Base-by-base conservation (phyloP, 139 green algal genomes). In the Coelastrella sp. region DNA sequence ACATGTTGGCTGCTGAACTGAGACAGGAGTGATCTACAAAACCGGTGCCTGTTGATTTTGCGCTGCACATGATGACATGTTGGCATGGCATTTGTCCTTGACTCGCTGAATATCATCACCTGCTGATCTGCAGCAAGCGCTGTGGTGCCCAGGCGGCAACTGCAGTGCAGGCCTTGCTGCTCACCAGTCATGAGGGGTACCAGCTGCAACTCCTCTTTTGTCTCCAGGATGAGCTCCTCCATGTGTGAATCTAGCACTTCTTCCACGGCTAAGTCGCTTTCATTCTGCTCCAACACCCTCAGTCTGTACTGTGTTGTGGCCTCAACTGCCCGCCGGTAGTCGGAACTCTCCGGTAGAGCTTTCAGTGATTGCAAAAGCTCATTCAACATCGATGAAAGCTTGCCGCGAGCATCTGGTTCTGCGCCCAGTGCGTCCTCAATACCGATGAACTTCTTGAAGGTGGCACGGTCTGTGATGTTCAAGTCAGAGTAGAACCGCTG, bases 161-260 rank as follows among this genome's bases (percentile, higher is more conserved):
- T 75, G 68, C 27, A 65, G 8, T 80, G 83, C 6, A 9, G 68
- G 11, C 15, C 9, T 7, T 56, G 8, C 24, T 57, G 27, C 65
- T 88, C 80, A 95, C 93, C 66, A 1, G 79, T 58, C 63, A 95
- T 94, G 57, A 93, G 25, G 7, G 92, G 90, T 6, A 93, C 87
- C 35, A 95, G 74, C 49, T 84, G 82, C 49, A 92, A 27, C 80
- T 95, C 93, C 73, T 95, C 92, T 73, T 91, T 90, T 19, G 78
- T 91, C 73, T 95, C 93, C 61, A 93, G 80, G 59, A 95, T 94
- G 0, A 94, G 85, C 93, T 95, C 93, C 89, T 95, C 93, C 75
- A 95, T 60, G 61, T 95, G 93, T 8, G 88, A 87, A 68, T 95
- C 93, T 10, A 95, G 90, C 70, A 95, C 93, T 82, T 95, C 92